phyloP scores from a whole-genome alignment of 495 filamentous ascomycete genomes.

The Polyplosphaeria fusca region DNA sequence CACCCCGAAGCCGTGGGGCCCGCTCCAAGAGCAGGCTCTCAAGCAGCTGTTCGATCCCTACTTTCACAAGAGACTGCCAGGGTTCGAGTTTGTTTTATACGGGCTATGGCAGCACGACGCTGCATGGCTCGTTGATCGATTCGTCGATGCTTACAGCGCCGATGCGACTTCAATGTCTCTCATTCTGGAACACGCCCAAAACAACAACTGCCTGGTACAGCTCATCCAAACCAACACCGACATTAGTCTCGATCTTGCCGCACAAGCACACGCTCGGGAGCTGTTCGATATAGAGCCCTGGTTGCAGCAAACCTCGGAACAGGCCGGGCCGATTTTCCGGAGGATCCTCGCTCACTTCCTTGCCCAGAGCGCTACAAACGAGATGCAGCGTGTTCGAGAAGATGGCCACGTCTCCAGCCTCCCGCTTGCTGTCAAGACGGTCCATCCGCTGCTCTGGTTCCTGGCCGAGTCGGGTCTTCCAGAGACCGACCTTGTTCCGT shows the following conservation, averaged over 20 bases:
- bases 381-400: slow-evolving; percentile 66
- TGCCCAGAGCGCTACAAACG: slow-evolving; percentile 75
- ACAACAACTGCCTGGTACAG: slow-evolving; percentile 78
- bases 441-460: slow-evolving; percentile 74
- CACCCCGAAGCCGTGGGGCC: slow-evolving; percentile 62
- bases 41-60: slow-evolving; percentile 60
- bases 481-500: slow-evolving; percentile 55
- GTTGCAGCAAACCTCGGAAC: slow-evolving; percentile 63
- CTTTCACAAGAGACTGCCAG: slow-evolving; percentile 59
- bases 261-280: slow-evolving; percentile 79
- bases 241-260: slow-evolving; percentile 84
- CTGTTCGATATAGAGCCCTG: slow-evolving; percentile 78
- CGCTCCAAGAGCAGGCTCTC: slow-evolving; percentile 60
- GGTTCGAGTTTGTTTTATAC: slow-evolving; percentile 80
- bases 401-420: slow-evolving; percentile 60
- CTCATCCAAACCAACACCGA: slow-evolving; percentile 70
- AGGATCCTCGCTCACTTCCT: slow-evolving; percentile 68
- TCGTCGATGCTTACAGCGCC: slow-evolving; percentile 73
- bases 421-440: slow-evolving; percentile 77
- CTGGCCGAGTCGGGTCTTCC: slow-evolving; percentile 55
- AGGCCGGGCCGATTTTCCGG: slow-evolving; percentile 57
- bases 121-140: slow-evolving; percentile 71
- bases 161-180: slow-evolving; percentile 70
- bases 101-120: slow-evolving; percentile 85
- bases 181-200: slow-evolving; percentile 77